phyloP scores from a whole-genome alignment of 257 asterid genomes.

The Fraxinus anomala region DNA sequence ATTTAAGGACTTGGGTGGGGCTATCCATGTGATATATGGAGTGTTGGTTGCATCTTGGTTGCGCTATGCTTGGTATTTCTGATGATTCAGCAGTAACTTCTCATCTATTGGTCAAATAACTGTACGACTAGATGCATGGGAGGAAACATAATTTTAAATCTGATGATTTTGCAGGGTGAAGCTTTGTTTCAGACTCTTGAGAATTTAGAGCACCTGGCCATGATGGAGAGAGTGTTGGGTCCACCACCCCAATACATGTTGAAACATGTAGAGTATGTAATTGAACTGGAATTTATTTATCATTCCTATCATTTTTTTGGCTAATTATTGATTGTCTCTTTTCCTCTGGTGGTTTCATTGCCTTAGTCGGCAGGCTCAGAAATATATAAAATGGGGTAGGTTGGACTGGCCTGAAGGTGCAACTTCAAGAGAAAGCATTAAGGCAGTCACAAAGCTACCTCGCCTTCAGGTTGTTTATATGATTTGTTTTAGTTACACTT shows the following conservation, averaged over 20 bases:
- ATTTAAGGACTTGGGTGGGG: slow-evolving; percentile 57
- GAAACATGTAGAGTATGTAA: slow-evolving; percentile 48
- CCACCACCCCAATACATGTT: slow-evolving; percentile 47
- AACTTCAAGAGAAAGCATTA: slow-evolving; percentile 52
- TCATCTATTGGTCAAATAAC: background rate
- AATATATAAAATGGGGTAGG: slow-evolving; percentile 51
- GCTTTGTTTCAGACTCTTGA: slow-evolving; percentile 58
- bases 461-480: slow-evolving; percentile 47
- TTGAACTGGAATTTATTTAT: slow-evolving; percentile 1
- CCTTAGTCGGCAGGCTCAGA: slow-evolving; percentile 52
- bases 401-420: slow-evolving; percentile 64
- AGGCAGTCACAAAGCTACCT: slow-evolving; percentile 45
- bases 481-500: background rate
- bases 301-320: background rate
- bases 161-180: slow-evolving; percentile 44
- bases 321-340: background rate
- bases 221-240: slow-evolving; percentile 61
- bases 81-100: slow-evolving; percentile 18
- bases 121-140: background rate
- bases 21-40: slow-evolving; percentile 56
- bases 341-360: slow-evolving; percentile 9
- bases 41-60: slow-evolving; percentile 56
- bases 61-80: slow-evolving; percentile 50
- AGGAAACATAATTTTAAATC: background rate
- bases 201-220: slow-evolving; percentile 55